Evolutionary conservation across 306 rosid genomes (phyloP).

Genomic region (Delonix regia): DNA sequence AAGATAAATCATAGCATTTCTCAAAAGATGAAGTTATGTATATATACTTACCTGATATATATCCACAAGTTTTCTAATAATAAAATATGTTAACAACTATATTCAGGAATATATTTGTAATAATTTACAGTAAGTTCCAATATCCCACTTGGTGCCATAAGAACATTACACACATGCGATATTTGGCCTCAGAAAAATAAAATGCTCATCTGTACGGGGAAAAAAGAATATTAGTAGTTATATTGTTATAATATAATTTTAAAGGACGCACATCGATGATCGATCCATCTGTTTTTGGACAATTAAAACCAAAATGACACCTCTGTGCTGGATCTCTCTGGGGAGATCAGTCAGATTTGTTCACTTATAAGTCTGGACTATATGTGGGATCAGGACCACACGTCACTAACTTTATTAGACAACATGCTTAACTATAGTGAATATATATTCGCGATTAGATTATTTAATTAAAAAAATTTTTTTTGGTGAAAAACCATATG

Average conservation of each 20-base stretch:
- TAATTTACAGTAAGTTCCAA: neutral
- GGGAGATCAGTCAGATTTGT: constrained; percentile 73
- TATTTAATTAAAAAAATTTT: too few relatives aligned
- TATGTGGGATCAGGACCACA: constrained; percentile 49
- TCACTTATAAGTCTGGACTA: constrained; percentile 48
- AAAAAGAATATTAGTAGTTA: neutral
- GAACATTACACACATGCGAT: neutral
- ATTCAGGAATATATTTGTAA: neutral
- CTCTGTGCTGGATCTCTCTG: constrained; percentile 49
- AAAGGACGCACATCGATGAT: neutral
- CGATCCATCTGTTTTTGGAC: neutral
- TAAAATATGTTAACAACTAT: neutral
- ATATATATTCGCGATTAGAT: too few relatives aligned
- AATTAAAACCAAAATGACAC: constrained; percentile 36
- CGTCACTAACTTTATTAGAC: constrained; percentile 27
- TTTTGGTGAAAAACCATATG: too few relatives aligned
- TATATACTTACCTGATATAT: neutral
- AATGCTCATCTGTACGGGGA: neutral
- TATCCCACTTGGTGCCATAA: neutral
- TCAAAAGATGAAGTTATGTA: neutral
- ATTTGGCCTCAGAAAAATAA: neutral
- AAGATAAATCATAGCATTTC: neutral
- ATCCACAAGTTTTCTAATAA: neutral
- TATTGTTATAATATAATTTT: neutral
- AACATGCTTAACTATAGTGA: neutral